Percentiles rank a stretch among this genome's conserved stretches.
phyloP scores from a whole-genome alignment of 2,329 filamentous ascomycete genomes.

The Arthrobotrys entomopaga region DNA sequence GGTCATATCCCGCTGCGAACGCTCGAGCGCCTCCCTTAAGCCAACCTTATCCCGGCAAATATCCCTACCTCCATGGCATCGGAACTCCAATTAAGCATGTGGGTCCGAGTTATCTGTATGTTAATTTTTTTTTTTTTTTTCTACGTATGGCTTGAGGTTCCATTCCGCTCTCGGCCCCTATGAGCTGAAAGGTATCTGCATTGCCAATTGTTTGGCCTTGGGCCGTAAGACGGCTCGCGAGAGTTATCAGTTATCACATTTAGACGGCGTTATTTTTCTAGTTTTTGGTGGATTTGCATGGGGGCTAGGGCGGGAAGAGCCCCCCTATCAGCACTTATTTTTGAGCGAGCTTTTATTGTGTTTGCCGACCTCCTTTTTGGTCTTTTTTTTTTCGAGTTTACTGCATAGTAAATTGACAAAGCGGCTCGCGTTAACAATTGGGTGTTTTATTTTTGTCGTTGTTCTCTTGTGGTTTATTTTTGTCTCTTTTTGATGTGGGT shows the following conservation, averaged over 20 bases:
- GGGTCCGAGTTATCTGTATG: background rate
- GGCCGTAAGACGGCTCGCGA: background rate
- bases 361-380: too few species aligned
- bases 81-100: conserved; percentile 2
- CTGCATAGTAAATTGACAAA: background rate
- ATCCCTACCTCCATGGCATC: background rate
- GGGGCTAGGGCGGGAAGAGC: too few species aligned
- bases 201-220: background rate
- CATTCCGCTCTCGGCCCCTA: background rate
- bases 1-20: too few species aligned
- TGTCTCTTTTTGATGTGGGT: background rate
- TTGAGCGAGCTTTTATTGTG: too few species aligned
- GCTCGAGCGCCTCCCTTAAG: background rate
- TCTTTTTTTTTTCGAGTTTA: too few species aligned
- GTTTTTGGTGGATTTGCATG: too few species aligned
- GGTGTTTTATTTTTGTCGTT: conserved; percentile 9
- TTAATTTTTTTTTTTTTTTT: background rate
- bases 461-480: background rate
- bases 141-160: background rate
- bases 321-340: too few species aligned
- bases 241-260: too few species aligned
- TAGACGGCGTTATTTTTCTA: too few species aligned
- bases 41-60: background rate
- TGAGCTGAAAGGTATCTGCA: background rate
- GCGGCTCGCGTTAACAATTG: background rate